Evolutionary conservation across 1,284 basidiomycete genomes (phyloP).

Genomic region (Rhodotorula sp.): DNA sequence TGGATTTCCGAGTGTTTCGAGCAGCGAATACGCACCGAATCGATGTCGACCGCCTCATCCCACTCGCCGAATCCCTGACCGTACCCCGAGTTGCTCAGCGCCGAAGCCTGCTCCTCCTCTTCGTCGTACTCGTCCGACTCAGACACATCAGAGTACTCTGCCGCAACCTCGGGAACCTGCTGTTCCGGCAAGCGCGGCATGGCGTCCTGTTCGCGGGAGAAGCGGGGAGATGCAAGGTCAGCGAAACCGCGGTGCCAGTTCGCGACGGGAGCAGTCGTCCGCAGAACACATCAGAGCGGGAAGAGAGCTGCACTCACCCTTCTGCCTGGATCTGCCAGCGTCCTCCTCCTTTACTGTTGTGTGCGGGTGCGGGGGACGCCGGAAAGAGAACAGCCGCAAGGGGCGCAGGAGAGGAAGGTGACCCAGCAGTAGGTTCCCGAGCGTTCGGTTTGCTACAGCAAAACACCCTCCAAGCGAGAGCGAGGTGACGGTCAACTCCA

Average conservation of each 20-base stretch:
- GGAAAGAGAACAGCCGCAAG: too few relatives aligned
- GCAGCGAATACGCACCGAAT: conserved; percentile 18
- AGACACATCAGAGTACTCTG: conserved; percentile 25
- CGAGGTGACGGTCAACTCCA: too few relatives aligned
- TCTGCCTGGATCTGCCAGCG: too few relatives aligned
- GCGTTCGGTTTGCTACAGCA: too few relatives aligned
- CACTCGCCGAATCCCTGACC: conserved; percentile 25
- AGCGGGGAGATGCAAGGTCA: neutral
- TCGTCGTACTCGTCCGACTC: conserved; percentile 37
- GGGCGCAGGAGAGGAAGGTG: too few relatives aligned
- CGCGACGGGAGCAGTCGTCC: too few relatives aligned
- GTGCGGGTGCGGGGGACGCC: too few relatives aligned
- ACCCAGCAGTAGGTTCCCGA: too few relatives aligned
- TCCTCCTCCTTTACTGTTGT: too few relatives aligned
- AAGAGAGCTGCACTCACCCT: neutral
- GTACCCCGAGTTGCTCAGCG: conserved; percentile 9
- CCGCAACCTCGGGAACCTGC: neutral
- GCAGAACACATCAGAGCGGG: too few relatives aligned
- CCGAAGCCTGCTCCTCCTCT: conserved; percentile 8
- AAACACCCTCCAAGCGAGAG: too few relatives aligned
- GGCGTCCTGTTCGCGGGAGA: neutral
- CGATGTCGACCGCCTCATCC: conserved; percentile 25
- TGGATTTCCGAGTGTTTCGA: rapidly evolving
- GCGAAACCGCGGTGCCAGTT: neutral
- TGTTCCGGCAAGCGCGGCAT: conserved; percentile 23